phyloP scores from a whole-genome alignment of 495 filamentous ascomycete species.

The Massariosphaeria phaeospora region DNA sequence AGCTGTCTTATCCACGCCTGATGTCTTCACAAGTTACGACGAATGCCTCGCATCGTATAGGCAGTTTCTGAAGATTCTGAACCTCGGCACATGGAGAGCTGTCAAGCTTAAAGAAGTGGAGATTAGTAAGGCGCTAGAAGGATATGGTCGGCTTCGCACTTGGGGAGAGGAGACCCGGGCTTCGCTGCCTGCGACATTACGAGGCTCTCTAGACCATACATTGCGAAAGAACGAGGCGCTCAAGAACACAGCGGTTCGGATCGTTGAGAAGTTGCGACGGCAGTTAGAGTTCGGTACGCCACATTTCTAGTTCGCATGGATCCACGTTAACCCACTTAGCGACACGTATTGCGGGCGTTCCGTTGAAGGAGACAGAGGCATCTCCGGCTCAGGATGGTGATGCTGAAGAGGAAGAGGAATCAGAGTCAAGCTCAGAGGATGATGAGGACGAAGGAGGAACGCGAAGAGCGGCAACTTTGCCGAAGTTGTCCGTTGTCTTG shows the following conservation, averaged over 20 bases:
- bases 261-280: background rate
- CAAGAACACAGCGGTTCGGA: background rate
- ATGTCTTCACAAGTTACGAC: background rate
- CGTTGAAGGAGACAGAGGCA: background rate
- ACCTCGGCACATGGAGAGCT: background rate
- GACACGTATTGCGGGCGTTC: background rate
- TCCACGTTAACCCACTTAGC: background rate
- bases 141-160: slow-evolving; percentile 1
- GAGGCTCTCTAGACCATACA: slow-evolving; percentile 16
- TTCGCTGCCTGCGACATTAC: background rate
- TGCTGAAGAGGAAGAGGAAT: background rate
- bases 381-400: background rate
- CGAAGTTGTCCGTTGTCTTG: background rate
- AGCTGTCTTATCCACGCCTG: too few species aligned
- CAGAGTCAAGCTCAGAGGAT: slow-evolving; percentile 1
- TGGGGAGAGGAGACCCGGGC: slow-evolving; percentile 15
- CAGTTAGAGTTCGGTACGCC: background rate
- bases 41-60: background rate
- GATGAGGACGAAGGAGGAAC: background rate
- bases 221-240: background rate
- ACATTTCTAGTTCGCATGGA: background rate
- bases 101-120: background rate
- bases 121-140: background rate
- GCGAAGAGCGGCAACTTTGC: background rate
- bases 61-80: background rate